phyloP scores from a whole-genome alignment of 2,329 filamentous ascomycete genomes.

The Aspergillus versicolor region DNA sequence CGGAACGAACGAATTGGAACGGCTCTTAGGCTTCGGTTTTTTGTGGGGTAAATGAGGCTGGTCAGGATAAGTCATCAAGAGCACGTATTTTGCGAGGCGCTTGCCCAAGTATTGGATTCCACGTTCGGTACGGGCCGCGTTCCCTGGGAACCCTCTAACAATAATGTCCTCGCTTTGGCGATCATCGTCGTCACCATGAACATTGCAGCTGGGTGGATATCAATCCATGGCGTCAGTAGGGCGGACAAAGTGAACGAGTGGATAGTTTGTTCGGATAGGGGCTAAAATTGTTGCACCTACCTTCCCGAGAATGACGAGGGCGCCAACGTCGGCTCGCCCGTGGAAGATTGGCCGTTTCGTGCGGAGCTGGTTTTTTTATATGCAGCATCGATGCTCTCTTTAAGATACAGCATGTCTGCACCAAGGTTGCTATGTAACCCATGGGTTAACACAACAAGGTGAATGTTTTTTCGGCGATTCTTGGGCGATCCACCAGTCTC shows the following conservation, averaged over 20 bases:
- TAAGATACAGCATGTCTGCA: slow-evolving; percentile 94
- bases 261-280: background rate
- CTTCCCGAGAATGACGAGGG: background rate
- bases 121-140: slow-evolving; percentile 85
- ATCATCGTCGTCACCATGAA: background rate
- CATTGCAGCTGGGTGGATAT: background rate
- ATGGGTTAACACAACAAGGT: slow-evolving; percentile 90
- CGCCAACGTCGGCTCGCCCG: background rate
- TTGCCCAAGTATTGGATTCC: slow-evolving; percentile 98
- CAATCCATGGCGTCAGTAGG: background rate
- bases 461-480: slow-evolving; percentile 56
- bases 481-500: slow-evolving; percentile 15
- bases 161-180: slow-evolving; percentile 70
- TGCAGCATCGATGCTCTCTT: slow-evolving; percentile 83
- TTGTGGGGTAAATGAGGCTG: slow-evolving; percentile 78
- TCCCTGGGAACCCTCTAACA: slow-evolving; percentile 85
- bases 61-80: slow-evolving; percentile 89
- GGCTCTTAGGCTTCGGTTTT: slow-evolving; percentile 50
- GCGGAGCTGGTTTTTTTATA: slow-evolving; percentile 60
- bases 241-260: background rate
- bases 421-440: slow-evolving; percentile 94
- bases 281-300: slow-evolving; percentile 4
- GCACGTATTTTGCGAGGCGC: slow-evolving; percentile 83
- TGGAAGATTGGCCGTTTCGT: background rate
- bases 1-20: slow-evolving; percentile 49